Base-by-base conservation (phyloP, 208 protist species). In the Trypanosoma boissoni region DNA sequence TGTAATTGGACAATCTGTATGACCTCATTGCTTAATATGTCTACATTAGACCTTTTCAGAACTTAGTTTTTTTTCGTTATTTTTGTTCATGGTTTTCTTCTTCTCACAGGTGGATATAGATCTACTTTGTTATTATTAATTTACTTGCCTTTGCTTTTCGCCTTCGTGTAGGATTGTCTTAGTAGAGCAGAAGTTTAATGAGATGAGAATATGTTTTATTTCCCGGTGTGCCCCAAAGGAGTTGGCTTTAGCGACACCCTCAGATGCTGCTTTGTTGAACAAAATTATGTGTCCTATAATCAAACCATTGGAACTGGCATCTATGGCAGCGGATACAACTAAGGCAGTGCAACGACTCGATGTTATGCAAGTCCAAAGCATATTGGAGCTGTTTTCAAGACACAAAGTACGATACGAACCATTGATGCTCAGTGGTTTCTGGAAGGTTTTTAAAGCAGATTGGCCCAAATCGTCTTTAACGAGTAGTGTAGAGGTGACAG, bases 371-470 rank as follows among this genome's bases (percentile, higher is more conserved):
- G 63, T 48, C n/a, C 36, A 51, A 6, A 39, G 2, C 1, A 31
- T 74, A 23, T 24, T 74, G 0, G 49, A 59, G 20, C 29, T 65
- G 7, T 67, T 64, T 48, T 53, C 68, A 43, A 26, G 36, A n/a
- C 72, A 82, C 0, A 42, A 59, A 3, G 65, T 93, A 18, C 86
- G 86, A 14, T 74, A 90, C 57, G 86, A 93, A 51, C 55, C 50
- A 52, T 60, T 86, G 0, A 73, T 90, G 52, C 43, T 77, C 26
- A 60, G 58, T 41, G 83, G 83, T 34, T 60, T 87, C 37, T 90
- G 83, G 80, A 66, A 74, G 42, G 67, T 88, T 20, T 77, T 91
- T 58, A 91, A 94, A 60, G 49, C 74, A 5, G 75, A 76, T 27
- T 23, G 23, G 18, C 49, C 48, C 9, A 37, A 52, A 1, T 10